Base-by-base conservation (phyloP, 352 stramenopile species). In the Thalassiosira livingstoniorum region DNA sequence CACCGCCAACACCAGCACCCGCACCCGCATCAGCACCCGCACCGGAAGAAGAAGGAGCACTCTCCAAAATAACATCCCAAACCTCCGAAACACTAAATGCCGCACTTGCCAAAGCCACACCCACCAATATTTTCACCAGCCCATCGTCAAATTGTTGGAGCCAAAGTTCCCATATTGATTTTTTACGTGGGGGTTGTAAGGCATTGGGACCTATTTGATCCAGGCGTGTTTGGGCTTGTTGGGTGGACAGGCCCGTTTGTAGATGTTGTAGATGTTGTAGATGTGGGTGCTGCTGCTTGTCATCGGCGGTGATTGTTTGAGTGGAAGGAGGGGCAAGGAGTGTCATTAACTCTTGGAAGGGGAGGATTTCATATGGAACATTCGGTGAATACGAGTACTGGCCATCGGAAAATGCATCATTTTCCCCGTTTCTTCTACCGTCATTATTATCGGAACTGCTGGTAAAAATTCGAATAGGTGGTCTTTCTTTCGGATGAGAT, bases 121-220 rank as follows among this genome's bases (percentile, higher is more conserved):
- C 95, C 10, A 99, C 91, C 27, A 99, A 83, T 78, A 99, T 99
- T 91, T 98, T 85, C 2, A 91, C 96, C 4, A 99, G 90, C 32
- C 95, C 93, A 83, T 99, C 97, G 84, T 99, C 96, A 88, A 99
- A 99, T 89, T 99, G 97, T 81, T 98, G 95, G 13, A 83, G 27
- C 55, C 63, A 81, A 37, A 81, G 54, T 64, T 81, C 74, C 74
- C 74, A 81, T 42, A 76, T 32, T 4, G 74, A 71, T 21, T 62
- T 81, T 63, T 81, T 81, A 23, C 5, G 3, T 15, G 51, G 62
- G 31, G 74, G 37, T 32, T 4, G 32, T 25, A 81, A 31, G 18
- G 63, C 25, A 37, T 81, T 81, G 27, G 74, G 74, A 2, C 74
- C 74, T 2, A 81, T 35, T 76, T 76, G 3, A 47, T 18, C 11